Evolutionary conservation across 352 stramenopile species (phyloP), one percentile per base, ranked within the genome.

Genomic region (Phytopythium chamaehyphon): DNA sequence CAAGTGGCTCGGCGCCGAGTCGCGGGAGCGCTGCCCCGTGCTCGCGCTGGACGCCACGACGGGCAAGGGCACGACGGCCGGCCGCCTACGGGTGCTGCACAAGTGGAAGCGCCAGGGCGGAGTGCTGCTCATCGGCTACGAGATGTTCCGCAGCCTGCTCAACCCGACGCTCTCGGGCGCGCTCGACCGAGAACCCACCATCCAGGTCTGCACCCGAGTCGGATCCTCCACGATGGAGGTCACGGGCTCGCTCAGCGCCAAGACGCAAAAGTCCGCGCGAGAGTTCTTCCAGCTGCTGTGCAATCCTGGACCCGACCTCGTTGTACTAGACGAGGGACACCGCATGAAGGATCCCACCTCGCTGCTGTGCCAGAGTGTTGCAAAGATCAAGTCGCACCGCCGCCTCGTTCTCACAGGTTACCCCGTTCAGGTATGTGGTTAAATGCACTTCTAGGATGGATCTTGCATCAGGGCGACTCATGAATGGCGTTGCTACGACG

Each of bases 371-470:
- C 76, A 94, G 51, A 90, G 76, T 31, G 71, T 96, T 26, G 69
- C 65, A 37, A 75, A 88, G 40, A 85, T 96, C 48, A 55, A 75
- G 42, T 88, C 83, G 19, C 86, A 75, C 45, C 66, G 79, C 23
- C 77, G 93, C 6, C 57, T 98, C 10, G 76, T 98, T 15, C 71
- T 98, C 8, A 98, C 93, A 15, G 95, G 95, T 3, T 98, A 97
- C 35, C 95, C 95, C 2, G 85, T 98, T 40, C 87, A 96, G 58
- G 65, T 73, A 40, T 16, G 38, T 40, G 16, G 3, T 35, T 10
- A 18, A 23, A 42, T 21, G 6, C 19, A 14, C 18, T 21, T 23
- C 16, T n/a, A n/a, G n/a, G n/a, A n/a, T n/a, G n/a, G 16, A 39
- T 50, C 7, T 18, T 15, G 44, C 6, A 15, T 22, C 33, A 33